Evolutionary conservation across 768 basidiomycete species (phyloP), one percentile per base, ranked within the genome.

Genomic region (Suillus decipiens): DNA sequence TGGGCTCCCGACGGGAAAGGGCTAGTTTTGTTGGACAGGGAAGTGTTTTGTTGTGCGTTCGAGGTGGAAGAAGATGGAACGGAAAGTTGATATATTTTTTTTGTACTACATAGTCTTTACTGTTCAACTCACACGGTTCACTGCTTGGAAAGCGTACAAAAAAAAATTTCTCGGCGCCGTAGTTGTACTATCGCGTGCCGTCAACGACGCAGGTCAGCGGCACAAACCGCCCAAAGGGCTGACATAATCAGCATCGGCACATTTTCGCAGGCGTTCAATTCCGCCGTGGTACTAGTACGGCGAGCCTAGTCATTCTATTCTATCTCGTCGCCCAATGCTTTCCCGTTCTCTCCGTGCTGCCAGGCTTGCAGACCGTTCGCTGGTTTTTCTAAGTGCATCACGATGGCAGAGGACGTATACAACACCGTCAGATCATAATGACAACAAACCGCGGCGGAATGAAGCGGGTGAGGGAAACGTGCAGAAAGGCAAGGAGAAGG

Each of bases 1-100:
- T 97, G 93, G 93, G 85, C 92, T 14, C 90, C 92, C 4, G 94
- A 97, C 70, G 95, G 95, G 3, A 90, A 90, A 65, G 90, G 90
- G 0, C 74, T 96, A 60, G 78, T 89, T 2, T 72, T 96, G 56
- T 61, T 94, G 61, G 92, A 92, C 68, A 89, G 84, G 69, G 86
- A 90, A 39, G 84, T 83, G 47, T 96, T 95, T 71, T 96, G 94
- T 71, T 93, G 92, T 71, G 90, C 89, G 7, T 93, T 92, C 64
- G 90, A 93, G 72, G 91, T 92, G 7, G 81, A 85, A 68, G 86
- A 82, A 17, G 79, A 76, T 51, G 68, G 37, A 14, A 48, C 62
- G 37, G 63, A 39, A 33, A 61, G 61, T 59, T 53, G n/a, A 51
- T n/a, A 28, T n/a, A n/a, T n/a, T 31, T 24, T 19, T 48, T 41